These are phyloP conservation scores for Pistacia vera DNA, from an alignment of 345 rosid species.

Conservation along the genomic window DNA sequence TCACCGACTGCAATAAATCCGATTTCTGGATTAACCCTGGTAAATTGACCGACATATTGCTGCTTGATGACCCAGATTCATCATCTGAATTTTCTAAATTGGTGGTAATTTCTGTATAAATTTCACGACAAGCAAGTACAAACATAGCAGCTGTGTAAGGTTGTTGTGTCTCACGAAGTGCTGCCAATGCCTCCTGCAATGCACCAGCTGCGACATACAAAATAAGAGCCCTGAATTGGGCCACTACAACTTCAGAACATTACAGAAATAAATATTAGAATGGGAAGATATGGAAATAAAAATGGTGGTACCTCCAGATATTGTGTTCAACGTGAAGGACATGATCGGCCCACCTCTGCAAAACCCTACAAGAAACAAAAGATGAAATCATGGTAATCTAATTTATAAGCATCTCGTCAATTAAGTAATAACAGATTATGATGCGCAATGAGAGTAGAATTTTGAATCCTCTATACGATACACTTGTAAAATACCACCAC, in stretches of 20 bases:
- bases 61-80: slow-evolving; percentile 36
- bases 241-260: slow-evolving; percentile 16
- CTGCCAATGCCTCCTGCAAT: slow-evolving; percentile 81
- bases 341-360: slow-evolving; percentile 95
- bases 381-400: not conserved
- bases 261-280: not conserved
- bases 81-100: slow-evolving; percentile 48
- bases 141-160: slow-evolving; percentile 98
- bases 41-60: slow-evolving; percentile 34
- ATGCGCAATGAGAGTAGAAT: not conserved
- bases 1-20: slow-evolving; percentile 79
- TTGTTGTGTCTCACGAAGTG: slow-evolving; percentile 82
- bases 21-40: slow-evolving; percentile 78
- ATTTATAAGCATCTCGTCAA: not conserved
- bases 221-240: slow-evolving; percentile 72
- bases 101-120: slow-evolving; percentile 50
- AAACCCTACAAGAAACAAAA: slow-evolving; percentile 51
- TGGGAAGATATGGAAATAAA: not conserved
- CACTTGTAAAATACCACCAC: not conserved
- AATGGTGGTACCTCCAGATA: slow-evolving; percentile 74
- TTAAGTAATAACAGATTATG: not conserved
- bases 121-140: slow-evolving; percentile 80
- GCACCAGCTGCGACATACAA: slow-evolving; percentile 92
- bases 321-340: slow-evolving; percentile 77
- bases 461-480: not conserved